These are phyloP conservation scores for Lentinula sp. DNA, from an alignment of 768 basidiomycete genomes.

Conservation along the genomic window DNA sequence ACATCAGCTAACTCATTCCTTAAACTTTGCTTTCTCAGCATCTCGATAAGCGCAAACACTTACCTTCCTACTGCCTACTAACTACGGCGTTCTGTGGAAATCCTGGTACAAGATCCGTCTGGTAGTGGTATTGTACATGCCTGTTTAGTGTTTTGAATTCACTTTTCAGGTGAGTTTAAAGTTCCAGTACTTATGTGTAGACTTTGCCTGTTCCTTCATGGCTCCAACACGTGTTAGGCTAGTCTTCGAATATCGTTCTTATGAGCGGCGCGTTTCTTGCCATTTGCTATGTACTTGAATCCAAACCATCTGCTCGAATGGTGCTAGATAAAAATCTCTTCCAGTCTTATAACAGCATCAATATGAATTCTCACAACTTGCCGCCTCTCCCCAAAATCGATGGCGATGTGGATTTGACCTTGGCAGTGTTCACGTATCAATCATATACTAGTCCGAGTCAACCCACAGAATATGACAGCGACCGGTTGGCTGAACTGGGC, in stretches of 20 bases:
- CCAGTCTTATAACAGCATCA: neutral
- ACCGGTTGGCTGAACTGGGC: constrained; percentile 57
- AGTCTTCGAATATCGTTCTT: neutral
- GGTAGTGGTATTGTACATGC: too few species aligned
- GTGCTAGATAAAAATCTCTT: neutral
- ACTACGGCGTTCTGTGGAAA: too few species aligned
- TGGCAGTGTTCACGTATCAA: constrained; percentile 53
- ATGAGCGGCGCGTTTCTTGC: neutral
- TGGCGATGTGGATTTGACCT: constrained; percentile 44
- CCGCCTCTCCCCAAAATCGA: constrained; percentile 52
- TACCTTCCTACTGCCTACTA: too few species aligned
- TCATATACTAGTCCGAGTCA: constrained; percentile 22
- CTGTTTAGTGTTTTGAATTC: neutral
- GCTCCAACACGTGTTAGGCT: neutral
- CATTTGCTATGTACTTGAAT: neutral
- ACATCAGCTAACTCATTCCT: neutral
- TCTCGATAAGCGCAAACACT: neutral
- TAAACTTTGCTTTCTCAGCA: too few species aligned
- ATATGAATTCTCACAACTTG: constrained; percentile 12
- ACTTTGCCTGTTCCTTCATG: neutral
- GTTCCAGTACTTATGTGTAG: neutral
- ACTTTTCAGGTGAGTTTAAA: neutral
- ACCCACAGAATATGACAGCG: constrained; percentile 45
- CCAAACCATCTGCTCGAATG: neutral
- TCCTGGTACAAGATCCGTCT: too few species aligned